Percentiles rank a stretch among this genome's conserved stretches.
These are phyloP conservation scores for Cladosporium velox DNA, from an alignment of 2,329 filamentous ascomycete species.

Conservation along the genomic window DNA sequence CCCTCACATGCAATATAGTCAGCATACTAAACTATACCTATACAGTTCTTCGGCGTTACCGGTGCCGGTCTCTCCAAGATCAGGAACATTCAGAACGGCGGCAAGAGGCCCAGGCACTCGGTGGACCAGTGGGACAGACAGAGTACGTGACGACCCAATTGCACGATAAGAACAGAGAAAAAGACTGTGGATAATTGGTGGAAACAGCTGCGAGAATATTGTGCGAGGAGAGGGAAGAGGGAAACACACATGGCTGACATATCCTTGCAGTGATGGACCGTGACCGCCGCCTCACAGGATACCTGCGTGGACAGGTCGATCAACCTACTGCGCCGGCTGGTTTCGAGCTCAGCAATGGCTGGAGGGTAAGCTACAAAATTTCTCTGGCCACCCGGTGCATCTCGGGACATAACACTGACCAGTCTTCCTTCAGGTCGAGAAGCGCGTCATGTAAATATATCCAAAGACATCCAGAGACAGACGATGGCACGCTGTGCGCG, in stretches of 20 bases:
- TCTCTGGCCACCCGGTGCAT: background rate
- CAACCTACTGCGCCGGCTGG: constrained; percentile 59
- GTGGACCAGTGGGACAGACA: constrained; percentile 67
- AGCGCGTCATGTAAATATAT: constrained; percentile 23
- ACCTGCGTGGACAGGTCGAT: constrained; percentile 62
- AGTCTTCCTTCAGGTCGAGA: constrained; percentile 29
- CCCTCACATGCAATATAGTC: background rate
- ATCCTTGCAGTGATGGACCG: constrained; percentile 63
- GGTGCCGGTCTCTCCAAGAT: constrained; percentile 60
- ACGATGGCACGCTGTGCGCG: constrained; percentile 17
- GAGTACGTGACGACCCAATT: constrained; percentile 35
- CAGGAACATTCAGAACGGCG: constrained; percentile 63
- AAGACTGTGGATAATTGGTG: background rate
- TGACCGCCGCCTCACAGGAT: constrained; percentile 64
- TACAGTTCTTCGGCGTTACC: constrained; percentile 62
- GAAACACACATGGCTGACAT: constrained; percentile 6
- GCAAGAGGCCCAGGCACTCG: constrained; percentile 62
- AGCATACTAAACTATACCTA: constrained; percentile 21
- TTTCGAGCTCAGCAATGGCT: constrained; percentile 68
- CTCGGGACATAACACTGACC: background rate
- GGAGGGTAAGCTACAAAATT: constrained; percentile 56
- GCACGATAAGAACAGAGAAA: background rate
- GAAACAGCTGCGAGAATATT: background rate
- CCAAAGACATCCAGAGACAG: constrained; percentile 11
- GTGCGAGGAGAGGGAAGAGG: background rate